These are phyloP conservation scores for Myrmaecium sp. DNA, from an alignment of 2,329 filamentous ascomycete genomes.

Conservation along the genomic window DNA sequence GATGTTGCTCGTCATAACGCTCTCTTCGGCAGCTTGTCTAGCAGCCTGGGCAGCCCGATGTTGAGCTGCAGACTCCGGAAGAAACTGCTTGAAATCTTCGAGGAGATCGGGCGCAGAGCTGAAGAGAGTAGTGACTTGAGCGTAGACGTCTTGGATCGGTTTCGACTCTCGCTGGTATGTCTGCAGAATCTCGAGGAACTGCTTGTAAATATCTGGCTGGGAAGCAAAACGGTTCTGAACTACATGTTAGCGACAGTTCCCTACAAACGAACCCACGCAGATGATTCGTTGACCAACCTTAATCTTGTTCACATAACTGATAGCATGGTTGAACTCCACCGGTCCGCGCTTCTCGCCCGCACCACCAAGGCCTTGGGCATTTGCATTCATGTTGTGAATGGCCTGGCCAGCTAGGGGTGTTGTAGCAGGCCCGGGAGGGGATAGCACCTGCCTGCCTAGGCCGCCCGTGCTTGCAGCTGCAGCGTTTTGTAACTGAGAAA, in stretches of 20 bases:
- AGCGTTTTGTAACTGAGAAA: conserved; percentile 49
- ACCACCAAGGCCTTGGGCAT: conserved; percentile 30
- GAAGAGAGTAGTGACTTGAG: conserved; percentile 88
- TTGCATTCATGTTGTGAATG: conserved; percentile 47
- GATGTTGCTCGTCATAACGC: conserved; percentile 47
- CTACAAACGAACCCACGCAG: conserved; percentile 3
- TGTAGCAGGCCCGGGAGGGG: conserved; percentile 27
- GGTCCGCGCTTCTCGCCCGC: conserved; percentile 72
- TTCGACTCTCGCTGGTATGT: conserved; percentile 97
- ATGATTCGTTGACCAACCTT: conserved; percentile 46
- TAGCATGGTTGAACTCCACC: conserved; percentile 97
- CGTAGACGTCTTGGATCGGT: conserved; percentile 95
- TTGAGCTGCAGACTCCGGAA: conserved; percentile 72
- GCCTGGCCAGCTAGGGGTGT: conserved; percentile 37
- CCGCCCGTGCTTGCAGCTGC: conserved; percentile 40
- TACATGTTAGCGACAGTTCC: conserved; percentile 1
- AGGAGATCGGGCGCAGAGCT: conserved; percentile 83
- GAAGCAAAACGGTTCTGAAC: conserved; percentile 83
- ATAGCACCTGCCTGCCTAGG: conserved; percentile 17
- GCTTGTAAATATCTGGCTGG: conserved; percentile 97
- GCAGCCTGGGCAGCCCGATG: conserved; percentile 35
- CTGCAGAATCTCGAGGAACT: conserved; percentile 94
- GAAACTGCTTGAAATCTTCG: conserved; percentile 96
- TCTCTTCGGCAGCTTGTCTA: conserved; percentile 45
- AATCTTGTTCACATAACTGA: conserved; percentile 99